Conservation (phyloP, 495 filamentous ascomycete species). For the Aspergillus panamensis region DNA sequence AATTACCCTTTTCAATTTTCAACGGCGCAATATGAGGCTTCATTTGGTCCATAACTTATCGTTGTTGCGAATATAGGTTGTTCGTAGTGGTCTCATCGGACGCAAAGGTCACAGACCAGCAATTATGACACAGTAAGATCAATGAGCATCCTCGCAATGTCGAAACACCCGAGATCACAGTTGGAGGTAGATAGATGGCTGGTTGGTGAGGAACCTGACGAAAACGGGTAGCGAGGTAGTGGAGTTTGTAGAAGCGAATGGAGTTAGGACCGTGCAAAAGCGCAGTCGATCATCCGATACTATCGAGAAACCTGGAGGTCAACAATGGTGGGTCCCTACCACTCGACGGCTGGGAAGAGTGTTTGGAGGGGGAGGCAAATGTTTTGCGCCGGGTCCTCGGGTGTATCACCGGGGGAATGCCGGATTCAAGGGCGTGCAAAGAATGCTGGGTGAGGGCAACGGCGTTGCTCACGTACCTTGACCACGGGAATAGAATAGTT, state of each 20-base stretch:
- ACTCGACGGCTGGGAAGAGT: conserved; percentile 19
- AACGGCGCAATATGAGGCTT: conserved; percentile 66
- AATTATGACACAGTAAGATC: conserved; percentile 29
- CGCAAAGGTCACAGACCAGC: conserved; percentile 36
- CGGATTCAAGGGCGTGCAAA: conserved; percentile 26
- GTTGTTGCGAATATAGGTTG: conserved; percentile 7
- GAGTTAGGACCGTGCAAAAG: background rate
- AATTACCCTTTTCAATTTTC: conserved; percentile 62
- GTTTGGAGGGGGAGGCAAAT: conserved; percentile 18
- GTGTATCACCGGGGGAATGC: conserved; percentile 31
- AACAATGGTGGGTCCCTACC: conserved; percentile 15
- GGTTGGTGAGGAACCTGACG: background rate
- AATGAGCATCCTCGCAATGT: conserved; percentile 33
- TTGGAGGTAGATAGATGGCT: background rate
- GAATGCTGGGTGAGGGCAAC: conserved; percentile 36
- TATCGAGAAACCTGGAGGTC: conserved; percentile 4
- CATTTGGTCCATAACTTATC: conserved; percentile 36
- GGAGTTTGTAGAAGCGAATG: conserved; percentile 4
- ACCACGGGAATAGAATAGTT: background rate
- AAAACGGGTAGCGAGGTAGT: background rate
- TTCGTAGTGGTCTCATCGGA: conserved; percentile 15
- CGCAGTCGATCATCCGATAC: conserved; percentile 4
- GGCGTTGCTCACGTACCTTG: conserved; percentile 25
- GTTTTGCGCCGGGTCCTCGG: conserved; percentile 19
- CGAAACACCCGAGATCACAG: background rate